A percentile compares a stretch with the other conserved stretches of the same genome.
These are phyloP conservation scores for Spergularia azorica DNA, from an alignment of 179 eudicot genomes.

Conservation along the genomic window DNA sequence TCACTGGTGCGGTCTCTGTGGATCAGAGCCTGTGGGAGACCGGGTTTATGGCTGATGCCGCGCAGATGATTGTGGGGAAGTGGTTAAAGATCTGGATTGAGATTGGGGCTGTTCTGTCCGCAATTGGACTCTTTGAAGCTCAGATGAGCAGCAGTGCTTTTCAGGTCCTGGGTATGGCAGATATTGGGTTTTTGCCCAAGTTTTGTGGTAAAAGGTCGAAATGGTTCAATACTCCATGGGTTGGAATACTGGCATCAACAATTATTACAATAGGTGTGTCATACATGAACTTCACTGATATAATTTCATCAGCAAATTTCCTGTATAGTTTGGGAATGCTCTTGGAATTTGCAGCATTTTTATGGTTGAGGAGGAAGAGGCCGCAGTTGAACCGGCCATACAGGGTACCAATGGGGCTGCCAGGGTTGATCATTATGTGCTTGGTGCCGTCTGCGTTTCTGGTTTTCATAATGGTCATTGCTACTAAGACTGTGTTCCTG, in stretches of 20 bases:
- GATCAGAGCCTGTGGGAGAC: slow-evolving; percentile 56
- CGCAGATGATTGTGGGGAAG: slow-evolving; percentile 52
- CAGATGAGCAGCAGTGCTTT: slow-evolving; percentile 64
- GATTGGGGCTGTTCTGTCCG: slow-evolving; percentile 63
- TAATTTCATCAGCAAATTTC: slow-evolving; percentile 61
- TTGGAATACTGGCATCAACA: slow-evolving; percentile 55
- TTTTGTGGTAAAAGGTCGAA: slow-evolving; percentile 50
- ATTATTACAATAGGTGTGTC: slow-evolving; percentile 49
- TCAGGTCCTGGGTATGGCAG: slow-evolving; percentile 70
- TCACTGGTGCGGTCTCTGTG: slow-evolving; percentile 53
- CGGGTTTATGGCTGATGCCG: slow-evolving; percentile 67
- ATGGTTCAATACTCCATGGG: slow-evolving; percentile 82
- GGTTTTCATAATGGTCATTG: slow-evolving; percentile 74
- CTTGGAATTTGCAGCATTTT: slow-evolving; percentile 58
- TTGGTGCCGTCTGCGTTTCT: slow-evolving; percentile 69
- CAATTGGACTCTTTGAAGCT: slow-evolving; percentile 65
- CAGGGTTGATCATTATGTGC: slow-evolving; percentile 57
- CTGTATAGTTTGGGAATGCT: slow-evolving; percentile 70
- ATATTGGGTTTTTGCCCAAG: slow-evolving; percentile 53
- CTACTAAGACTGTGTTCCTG: slow-evolving; percentile 63
- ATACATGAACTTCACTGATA: slow-evolving; percentile 45
- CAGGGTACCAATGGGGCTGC: slow-evolving; percentile 55
- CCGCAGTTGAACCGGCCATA: slow-evolving; percentile 56
- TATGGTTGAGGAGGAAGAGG: slow-evolving; percentile 55
- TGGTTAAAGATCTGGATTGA: slow-evolving; percentile 76